phyloP scores from a whole-genome alignment of 2,329 filamentous ascomycete genomes.

The Venturia effusa region DNA sequence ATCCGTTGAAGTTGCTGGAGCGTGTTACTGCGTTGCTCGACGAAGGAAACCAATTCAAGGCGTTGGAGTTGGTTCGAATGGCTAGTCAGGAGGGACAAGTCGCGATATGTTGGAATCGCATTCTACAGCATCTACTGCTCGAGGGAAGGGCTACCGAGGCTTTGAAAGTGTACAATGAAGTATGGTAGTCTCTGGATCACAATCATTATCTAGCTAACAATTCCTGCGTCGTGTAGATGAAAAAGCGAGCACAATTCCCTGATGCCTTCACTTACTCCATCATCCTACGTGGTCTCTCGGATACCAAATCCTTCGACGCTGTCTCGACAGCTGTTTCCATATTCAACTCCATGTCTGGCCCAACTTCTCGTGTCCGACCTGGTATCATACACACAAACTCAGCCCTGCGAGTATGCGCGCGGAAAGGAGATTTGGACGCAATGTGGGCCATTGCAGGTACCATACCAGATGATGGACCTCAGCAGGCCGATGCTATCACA shows the following conservation, averaged over 20 bases:
- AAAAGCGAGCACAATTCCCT: slow-evolving; percentile 74
- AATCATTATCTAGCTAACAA: not conserved
- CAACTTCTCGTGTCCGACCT: slow-evolving; percentile 42
- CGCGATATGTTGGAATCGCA: slow-evolving; percentile 76
- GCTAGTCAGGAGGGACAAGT: slow-evolving; percentile 56
- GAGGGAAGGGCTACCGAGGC: slow-evolving; percentile 51
- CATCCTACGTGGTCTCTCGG: slow-evolving; percentile 64
- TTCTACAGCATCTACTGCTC: slow-evolving; percentile 62
- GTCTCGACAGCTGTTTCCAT: not conserved
- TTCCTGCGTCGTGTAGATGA: slow-evolving; percentile 54
- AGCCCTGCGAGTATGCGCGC: slow-evolving; percentile 69
- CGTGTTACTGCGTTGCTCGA: slow-evolving; percentile 52
- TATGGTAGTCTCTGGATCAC: slow-evolving; percentile 25
- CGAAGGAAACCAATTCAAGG: slow-evolving; percentile 52
- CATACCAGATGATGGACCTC: slow-evolving; percentile 52
- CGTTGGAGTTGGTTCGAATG: slow-evolving; percentile 54
- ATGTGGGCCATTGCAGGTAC: slow-evolving; percentile 68
- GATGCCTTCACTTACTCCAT: slow-evolving; percentile 77
- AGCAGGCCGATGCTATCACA: slow-evolving; percentile 58
- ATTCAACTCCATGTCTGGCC: not conserved
- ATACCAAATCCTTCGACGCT: slow-evolving; percentile 32
- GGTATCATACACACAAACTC: slow-evolving; percentile 82
- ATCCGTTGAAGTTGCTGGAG: slow-evolving; percentile 62
- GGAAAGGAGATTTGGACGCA: slow-evolving; percentile 64
- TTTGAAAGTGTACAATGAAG: slow-evolving; percentile 81